Evolutionary conservation across 1,139 yeast genomes (phyloP).

Genomic region (Candida pseudoviswanathii): DNA sequence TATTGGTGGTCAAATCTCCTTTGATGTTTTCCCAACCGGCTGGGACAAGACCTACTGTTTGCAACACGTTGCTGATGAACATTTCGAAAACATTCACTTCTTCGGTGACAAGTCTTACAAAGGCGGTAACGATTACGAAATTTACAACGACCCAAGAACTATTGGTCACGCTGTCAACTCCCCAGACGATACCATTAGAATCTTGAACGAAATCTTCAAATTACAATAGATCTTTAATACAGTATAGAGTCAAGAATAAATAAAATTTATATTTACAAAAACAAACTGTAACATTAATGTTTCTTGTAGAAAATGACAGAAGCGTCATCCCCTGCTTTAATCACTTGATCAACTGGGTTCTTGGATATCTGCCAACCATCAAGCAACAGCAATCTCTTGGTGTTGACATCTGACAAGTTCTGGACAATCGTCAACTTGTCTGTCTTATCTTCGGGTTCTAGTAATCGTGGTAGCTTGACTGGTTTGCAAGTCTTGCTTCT

Average conservation of each 20-base stretch:
- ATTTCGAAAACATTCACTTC: conserved; percentile 88
- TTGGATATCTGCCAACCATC: conserved; percentile 26
- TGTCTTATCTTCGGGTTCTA: conserved; percentile 55
- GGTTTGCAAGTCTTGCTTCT: conserved; percentile 63
- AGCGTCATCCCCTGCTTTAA: conserved; percentile 63
- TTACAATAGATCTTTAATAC: conserved; percentile 22
- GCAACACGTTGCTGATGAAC: conserved; percentile 85
- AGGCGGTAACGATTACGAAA: conserved; percentile 99
- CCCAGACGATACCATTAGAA: conserved; percentile 86
- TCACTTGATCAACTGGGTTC: conserved; percentile 49
- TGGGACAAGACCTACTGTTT: conserved; percentile 99
- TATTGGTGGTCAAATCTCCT: conserved; percentile 98
- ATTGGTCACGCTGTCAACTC: conserved; percentile 90
- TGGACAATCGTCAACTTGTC: conserved; percentile 24
- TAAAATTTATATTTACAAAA: conserved; percentile 2
- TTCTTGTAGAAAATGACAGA: conserved; percentile 64
- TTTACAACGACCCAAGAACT: conserved; percentile 87
- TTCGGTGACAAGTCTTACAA: conserved; percentile 97
- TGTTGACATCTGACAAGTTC: conserved; percentile 36
- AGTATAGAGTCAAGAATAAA: neutral
- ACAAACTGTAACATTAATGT: conserved; percentile 9
- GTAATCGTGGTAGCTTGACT: conserved; percentile 49
- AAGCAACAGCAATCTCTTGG: conserved; percentile 49
- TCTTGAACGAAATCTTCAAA: conserved; percentile 79
- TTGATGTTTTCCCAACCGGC: conserved; percentile 99